Evolutionary conservation across 768 basidiomycete genomes (phyloP).

Genomic region (Clavulina sp.): DNA sequence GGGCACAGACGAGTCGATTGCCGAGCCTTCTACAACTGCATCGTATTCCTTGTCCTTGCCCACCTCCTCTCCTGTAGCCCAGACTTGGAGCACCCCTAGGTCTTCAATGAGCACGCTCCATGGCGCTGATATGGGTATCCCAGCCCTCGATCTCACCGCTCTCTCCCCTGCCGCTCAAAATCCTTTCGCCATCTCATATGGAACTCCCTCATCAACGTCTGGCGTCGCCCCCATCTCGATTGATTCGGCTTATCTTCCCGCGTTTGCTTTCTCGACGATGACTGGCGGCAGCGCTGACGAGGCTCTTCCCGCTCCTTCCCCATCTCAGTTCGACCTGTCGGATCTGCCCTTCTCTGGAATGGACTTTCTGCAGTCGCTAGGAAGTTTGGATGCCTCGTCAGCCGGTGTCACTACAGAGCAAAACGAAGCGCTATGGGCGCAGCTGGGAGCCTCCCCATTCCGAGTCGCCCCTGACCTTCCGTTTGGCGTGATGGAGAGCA

Average conservation of each 20-base stretch:
- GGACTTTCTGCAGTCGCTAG: conserved; percentile 69
- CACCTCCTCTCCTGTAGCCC: not conserved
- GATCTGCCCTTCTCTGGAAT: conserved; percentile 74
- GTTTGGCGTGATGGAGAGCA: conserved; percentile 2
- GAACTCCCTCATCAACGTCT: not conserved
- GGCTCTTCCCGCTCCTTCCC: conserved; percentile 24
- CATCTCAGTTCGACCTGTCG: conserved; percentile 45
- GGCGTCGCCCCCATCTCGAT: not conserved
- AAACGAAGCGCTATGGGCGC: conserved; percentile 29
- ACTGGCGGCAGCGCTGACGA: conserved; percentile 5
- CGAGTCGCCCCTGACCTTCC: conserved; percentile 11
- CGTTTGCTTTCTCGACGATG: conserved; percentile 7
- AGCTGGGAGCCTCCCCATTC: conserved; percentile 27
- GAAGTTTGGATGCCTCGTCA: conserved; percentile 6
- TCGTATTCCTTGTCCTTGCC: not conserved
- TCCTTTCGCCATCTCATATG: not conserved
- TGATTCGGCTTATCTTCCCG: not conserved
- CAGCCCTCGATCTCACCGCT: not conserved
- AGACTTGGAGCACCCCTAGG: too few relatives aligned
- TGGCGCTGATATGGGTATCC: not conserved
- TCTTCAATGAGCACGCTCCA: not conserved
- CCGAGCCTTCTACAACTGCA: not conserved
- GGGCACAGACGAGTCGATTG: not conserved
- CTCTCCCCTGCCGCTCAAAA: not conserved
- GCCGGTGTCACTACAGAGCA: not conserved